Conservation (phyloP, 1,284 basidiomycete species). For the Chalciporus piperatoides region DNA sequence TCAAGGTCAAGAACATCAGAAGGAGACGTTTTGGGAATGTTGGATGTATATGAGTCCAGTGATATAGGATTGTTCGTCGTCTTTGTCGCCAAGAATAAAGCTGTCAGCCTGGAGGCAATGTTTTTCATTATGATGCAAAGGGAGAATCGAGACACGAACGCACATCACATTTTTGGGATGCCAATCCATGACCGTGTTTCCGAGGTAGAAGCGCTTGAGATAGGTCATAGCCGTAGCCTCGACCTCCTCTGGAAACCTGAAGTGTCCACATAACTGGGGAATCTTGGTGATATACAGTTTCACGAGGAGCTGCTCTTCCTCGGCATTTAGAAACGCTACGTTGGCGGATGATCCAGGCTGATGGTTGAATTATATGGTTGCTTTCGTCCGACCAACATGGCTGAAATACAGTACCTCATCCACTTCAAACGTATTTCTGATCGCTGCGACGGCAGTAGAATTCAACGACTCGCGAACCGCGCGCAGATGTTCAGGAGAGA, state of each 20-base stretch:
- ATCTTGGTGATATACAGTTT: slow-evolving; percentile 88
- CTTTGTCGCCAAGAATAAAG: slow-evolving; percentile 94
- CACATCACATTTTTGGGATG: slow-evolving; percentile 99
- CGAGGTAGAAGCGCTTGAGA: slow-evolving; percentile 95
- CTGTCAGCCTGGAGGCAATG: slow-evolving; percentile 71
- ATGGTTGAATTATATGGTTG: slow-evolving; percentile 12
- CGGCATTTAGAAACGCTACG: slow-evolving; percentile 43
- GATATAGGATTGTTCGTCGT: slow-evolving; percentile 93
- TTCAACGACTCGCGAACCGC: slow-evolving; percentile 66
- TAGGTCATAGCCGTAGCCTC: slow-evolving; percentile 91
- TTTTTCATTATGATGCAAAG: slow-evolving; percentile 7
- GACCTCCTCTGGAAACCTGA: slow-evolving; percentile 87
- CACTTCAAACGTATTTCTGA: slow-evolving; percentile 71
- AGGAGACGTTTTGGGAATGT: slow-evolving; percentile 75
- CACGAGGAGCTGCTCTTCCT: slow-evolving; percentile 87
- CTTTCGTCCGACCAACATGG: slow-evolving; percentile 6
- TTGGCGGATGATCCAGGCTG: slow-evolving; percentile 26
- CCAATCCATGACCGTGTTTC: slow-evolving; percentile 99
- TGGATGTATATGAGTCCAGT: slow-evolving; percentile 76
- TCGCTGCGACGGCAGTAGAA: slow-evolving; percentile 67
- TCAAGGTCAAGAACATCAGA: slow-evolving; percentile 89
- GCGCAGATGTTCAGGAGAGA: slow-evolving; percentile 63
- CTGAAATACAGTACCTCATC: slow-evolving; percentile 71
- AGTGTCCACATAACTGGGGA: slow-evolving; percentile 79
- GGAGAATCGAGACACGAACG: slow-evolving; percentile 28